Percentiles rank a stretch among this genome's conserved stretches.
Evolutionary conservation across 164 flowering plant species (phyloP).

Genomic region (Piper betle): DNA sequence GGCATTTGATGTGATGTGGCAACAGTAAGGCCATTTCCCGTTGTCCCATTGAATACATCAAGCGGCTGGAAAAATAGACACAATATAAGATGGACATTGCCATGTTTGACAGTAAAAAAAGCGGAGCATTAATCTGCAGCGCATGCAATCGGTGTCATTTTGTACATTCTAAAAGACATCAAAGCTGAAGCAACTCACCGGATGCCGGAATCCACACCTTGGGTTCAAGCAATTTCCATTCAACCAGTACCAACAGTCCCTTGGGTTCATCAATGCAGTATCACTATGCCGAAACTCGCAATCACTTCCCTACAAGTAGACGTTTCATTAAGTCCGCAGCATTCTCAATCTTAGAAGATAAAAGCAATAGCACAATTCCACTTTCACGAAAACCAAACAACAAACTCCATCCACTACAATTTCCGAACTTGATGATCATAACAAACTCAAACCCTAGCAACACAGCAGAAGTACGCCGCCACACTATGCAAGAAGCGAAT

Average conservation of each 20-base stretch:
- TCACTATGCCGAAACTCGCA: slow-evolving; percentile 96
- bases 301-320: slow-evolving; percentile 56
- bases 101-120: background rate
- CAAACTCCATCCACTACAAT: too few species aligned
- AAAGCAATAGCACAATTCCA: too few species aligned
- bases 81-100: background rate
- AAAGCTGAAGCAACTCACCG: slow-evolving; percentile 32
- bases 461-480: too few species aligned
- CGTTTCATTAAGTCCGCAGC: background rate
- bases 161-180: background rate
- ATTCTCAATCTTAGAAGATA: background rate
- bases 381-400: too few species aligned
- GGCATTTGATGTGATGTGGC: background rate
- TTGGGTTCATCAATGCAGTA: slow-evolving; percentile 70
- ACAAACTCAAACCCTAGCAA: too few species aligned
- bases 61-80: slow-evolving; percentile 48
- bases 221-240: slow-evolving; percentile 78
- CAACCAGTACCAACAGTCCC: slow-evolving; percentile 88
- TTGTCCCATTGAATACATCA: slow-evolving; percentile 51
- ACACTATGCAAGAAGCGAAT: too few species aligned
- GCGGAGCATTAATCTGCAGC: background rate
- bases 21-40: background rate
- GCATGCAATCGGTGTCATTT: background rate
- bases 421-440: too few species aligned
- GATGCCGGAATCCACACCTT: slow-evolving; percentile 79